Evolutionary conservation across 305 asterid genomes (phyloP).

Genomic region (Euphrasia arctica): DNA sequence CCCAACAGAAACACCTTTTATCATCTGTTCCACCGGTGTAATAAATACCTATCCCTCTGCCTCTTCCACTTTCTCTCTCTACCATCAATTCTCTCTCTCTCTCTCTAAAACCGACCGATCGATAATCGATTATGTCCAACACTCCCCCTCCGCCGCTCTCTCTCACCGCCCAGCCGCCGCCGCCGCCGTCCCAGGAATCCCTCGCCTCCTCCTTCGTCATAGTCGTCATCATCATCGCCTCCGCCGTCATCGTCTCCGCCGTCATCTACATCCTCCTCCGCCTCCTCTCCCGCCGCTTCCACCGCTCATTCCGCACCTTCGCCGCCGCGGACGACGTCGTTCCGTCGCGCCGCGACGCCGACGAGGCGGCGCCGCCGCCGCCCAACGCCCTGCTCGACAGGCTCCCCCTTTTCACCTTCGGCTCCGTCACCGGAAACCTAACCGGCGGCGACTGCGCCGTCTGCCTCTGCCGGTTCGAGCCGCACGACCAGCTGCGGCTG

Average conservation of each 20-base stretch:
- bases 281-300: conserved; percentile 52
- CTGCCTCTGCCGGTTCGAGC: conserved; percentile 70
- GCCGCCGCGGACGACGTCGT: conserved; percentile 52
- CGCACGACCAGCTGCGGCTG: conserved; percentile 63
- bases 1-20: conserved; percentile 27
- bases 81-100: conserved; percentile 19
- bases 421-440: conserved; percentile 55
- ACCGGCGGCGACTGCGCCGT: conserved; percentile 83
- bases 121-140: conserved; percentile 34
- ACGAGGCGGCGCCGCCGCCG: conserved; percentile 14
- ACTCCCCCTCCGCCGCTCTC: conserved; percentile 27
- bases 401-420: conserved; percentile 67
- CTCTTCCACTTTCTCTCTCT: conserved; percentile 21
- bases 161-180: conserved; percentile 24
- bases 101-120: conserved; percentile 7
- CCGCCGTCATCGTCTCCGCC: conserved; percentile 68
- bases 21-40: conserved; percentile 33
- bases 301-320: conserved; percentile 37
- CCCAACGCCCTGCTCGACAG: conserved; percentile 38
- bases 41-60: conserved; percentile 29
- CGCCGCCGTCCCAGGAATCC: conserved; percentile 24
- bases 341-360: conserved; percentile 13
- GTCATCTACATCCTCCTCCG: conserved; percentile 72
- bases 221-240: conserved; percentile 57
- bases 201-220: conserved; percentile 43